phyloP scores from a whole-genome alignment of 1,139 yeast genomes.

The Pichia norvegensis region DNA sequence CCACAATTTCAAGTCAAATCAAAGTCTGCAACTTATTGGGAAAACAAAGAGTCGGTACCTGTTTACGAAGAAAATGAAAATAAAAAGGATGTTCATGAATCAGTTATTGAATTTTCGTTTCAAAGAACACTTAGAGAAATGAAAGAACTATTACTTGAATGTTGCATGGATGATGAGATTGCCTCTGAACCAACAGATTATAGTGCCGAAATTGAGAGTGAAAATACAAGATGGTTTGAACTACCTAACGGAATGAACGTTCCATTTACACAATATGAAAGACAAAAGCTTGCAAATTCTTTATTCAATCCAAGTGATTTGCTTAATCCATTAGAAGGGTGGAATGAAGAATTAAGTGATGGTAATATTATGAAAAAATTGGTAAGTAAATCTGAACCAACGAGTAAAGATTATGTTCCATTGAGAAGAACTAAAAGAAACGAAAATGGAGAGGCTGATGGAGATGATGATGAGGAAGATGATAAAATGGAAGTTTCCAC shows the following conservation, averaged over 20 bases:
- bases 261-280: conserved; percentile 46
- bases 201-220: conserved; percentile 16
- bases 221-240: conserved; percentile 56
- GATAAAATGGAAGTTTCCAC: conserved; percentile 18
- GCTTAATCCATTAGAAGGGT: conserved; percentile 23
- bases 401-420: conserved; percentile 57
- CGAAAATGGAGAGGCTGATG: conserved; percentile 23
- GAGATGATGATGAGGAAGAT: conserved; percentile 15
- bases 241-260: conserved; percentile 63
- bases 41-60: conserved; percentile 21
- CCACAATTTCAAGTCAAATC: conserved; percentile 33
- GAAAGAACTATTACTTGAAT: conserved; percentile 44
- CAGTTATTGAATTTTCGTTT: conserved; percentile 32
- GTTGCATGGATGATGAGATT: conserved; percentile 21
- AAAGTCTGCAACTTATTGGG: conserved; percentile 29
- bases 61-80: conserved; percentile 27
- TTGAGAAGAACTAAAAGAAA: conserved; percentile 50
- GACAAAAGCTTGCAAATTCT: conserved; percentile 66
- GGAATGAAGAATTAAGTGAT: conserved; percentile 25
- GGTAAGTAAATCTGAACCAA: conserved; percentile 24
- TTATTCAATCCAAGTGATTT: conserved; percentile 55
- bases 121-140: conserved; percentile 45
- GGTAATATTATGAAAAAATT: conserved; percentile 24
- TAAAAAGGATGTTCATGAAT: conserved; percentile 32
- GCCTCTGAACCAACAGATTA: conserved; percentile 5